These are phyloP conservation scores for Hamamelis virginiana DNA, from an alignment of 164 flowering plant genomes.

Conservation along the genomic window DNA sequence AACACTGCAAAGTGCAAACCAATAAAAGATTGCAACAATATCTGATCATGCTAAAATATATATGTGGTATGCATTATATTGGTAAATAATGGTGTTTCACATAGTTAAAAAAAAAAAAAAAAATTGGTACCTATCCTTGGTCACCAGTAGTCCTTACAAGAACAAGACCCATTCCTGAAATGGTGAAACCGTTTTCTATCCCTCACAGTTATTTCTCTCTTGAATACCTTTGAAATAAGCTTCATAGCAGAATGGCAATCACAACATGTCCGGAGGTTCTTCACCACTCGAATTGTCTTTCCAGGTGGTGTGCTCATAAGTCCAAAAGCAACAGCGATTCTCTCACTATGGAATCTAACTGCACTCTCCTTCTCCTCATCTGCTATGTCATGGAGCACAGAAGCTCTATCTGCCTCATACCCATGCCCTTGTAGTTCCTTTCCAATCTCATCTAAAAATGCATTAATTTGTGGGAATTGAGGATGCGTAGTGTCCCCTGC, in stretches of 20 bases:
- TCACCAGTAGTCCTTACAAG: constrained; percentile 46
- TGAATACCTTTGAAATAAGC: constrained; percentile 29
- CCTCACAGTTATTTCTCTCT: constrained; percentile 37
- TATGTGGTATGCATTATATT: not conserved
- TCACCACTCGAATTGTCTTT: constrained; percentile 33
- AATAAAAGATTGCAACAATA: not conserved
- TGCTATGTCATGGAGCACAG: constrained; percentile 39
- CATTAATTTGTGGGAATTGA: constrained; percentile 24
- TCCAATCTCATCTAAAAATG: constrained; percentile 28
- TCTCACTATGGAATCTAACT: constrained; percentile 40
- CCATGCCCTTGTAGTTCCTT: constrained; percentile 27
- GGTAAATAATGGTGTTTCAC: not conserved
- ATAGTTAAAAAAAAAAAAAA: not conserved
- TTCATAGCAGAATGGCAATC: constrained; percentile 35
- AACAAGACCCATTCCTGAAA: constrained; percentile 36
- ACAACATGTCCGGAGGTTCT: constrained; percentile 35
- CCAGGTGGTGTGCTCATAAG: constrained; percentile 34
- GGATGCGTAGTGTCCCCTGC: constrained; percentile 42
- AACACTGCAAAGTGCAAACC: not conserved
- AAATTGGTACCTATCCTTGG: not conserved
- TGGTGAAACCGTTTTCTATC: constrained; percentile 42
- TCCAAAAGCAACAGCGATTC: constrained; percentile 44
- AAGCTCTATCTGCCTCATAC: constrained; percentile 26
- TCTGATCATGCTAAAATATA: not conserved
- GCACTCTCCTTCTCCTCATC: constrained; percentile 47